Evolutionary conservation across 768 basidiomycete genomes (phyloP).

Genomic region (Suillus americanus): DNA sequence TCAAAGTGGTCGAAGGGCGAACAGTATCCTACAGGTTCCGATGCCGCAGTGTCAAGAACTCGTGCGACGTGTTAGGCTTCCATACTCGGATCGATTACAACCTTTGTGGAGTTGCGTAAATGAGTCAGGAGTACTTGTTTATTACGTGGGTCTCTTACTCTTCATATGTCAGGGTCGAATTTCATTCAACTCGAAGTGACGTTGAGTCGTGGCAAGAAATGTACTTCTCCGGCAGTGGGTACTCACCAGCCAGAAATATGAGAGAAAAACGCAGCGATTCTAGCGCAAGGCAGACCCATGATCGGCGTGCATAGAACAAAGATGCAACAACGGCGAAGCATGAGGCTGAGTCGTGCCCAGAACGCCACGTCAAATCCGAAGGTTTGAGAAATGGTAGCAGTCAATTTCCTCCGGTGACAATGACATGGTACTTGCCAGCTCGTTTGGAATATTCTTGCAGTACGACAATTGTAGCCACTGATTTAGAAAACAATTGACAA

Average conservation of each 20-base stretch:
- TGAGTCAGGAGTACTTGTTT: too few species aligned
- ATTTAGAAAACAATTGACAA: background rate
- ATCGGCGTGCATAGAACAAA: too few species aligned
- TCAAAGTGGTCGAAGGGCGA: background rate
- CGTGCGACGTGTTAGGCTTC: background rate
- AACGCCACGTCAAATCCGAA: background rate
- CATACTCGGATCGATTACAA: background rate
- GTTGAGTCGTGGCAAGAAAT: background rate
- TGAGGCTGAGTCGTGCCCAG: background rate
- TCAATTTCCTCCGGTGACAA: background rate
- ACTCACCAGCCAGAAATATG: background rate
- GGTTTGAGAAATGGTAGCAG: background rate
- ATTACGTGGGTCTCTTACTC: too few species aligned
- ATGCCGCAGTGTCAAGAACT: background rate
- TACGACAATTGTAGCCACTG: background rate
- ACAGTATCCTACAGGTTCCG: background rate
- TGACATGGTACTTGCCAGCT: too few species aligned
- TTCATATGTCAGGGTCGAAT: background rate
- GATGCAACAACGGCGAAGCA: background rate
- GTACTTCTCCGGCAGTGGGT: background rate
- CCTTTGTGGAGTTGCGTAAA: background rate
- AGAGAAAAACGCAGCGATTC: too few species aligned
- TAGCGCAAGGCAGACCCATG: too few species aligned
- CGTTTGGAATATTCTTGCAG: too few species aligned
- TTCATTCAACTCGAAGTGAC: background rate